These are phyloP conservation scores for Microglena sp. DNA, from an alignment of 139 green algal species.

Conservation along the genomic window DNA sequence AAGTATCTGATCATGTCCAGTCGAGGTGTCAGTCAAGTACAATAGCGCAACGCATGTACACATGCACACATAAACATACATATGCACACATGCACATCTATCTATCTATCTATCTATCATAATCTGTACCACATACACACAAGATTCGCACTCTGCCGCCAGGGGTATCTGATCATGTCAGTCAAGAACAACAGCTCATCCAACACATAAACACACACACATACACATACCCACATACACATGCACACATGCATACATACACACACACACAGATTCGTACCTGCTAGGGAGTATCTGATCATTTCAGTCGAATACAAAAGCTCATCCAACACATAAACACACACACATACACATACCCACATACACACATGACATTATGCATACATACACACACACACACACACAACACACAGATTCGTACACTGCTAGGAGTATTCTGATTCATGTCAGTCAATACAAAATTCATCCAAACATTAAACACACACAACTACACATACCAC, in stretches of 20 bases:
- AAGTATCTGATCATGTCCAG: too few species aligned
- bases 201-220: background rate
- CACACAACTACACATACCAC: background rate
- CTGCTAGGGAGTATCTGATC: background rate
- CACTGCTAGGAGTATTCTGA: background rate
- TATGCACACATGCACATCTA: background rate
- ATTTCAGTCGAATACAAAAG: background rate
- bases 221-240: background rate
- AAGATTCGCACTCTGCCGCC: background rate
- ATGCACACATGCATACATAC: background rate
- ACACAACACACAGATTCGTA: background rate
- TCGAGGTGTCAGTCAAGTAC: too few species aligned
- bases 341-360: background rate
- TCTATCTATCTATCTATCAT: background rate
- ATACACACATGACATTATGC: background rate
- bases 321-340: background rate
- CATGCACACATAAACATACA: background rate
- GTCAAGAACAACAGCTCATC: background rate
- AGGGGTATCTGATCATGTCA: too few species aligned
- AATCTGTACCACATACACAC: background rate
- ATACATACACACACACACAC: background rate
- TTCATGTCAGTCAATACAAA: background rate
- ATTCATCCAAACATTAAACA: background rate
- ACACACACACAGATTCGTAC: background rate
- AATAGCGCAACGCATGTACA: background rate